These are phyloP conservation scores for Lolium rigidum DNA, from an alignment of 176 grass and related monocot species.

Conservation along the genomic window DNA sequence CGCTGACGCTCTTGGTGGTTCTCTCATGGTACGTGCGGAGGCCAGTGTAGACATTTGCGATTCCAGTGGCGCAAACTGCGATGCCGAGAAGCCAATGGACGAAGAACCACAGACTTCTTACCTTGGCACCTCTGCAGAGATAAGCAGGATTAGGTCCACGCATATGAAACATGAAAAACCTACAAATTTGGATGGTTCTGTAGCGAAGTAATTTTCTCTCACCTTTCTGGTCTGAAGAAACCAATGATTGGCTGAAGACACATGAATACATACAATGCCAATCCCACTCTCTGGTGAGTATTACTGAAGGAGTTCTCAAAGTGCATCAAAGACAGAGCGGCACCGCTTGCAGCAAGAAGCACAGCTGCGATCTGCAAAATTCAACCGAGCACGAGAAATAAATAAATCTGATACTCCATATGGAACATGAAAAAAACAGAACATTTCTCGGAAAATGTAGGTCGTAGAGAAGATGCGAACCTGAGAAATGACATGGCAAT, in stretches of 20 bases:
- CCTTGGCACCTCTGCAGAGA: conserved; percentile 64
- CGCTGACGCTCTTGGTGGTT: conserved; percentile 64
- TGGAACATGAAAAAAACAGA: background rate
- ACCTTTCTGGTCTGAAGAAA: conserved; percentile 92
- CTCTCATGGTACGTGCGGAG: conserved; percentile 79
- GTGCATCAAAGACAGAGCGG: conserved; percentile 73
- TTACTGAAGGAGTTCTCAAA: conserved; percentile 98
- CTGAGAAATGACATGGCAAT: conserved; percentile 84
- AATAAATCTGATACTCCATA: conserved; percentile 6
- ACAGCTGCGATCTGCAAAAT: conserved; percentile 72
- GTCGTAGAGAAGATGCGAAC: conserved; percentile 34
- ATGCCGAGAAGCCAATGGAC: conserved; percentile 79
- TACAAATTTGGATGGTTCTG: conserved; percentile 7
- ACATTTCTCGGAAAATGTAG: background rate
- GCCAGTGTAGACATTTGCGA: conserved; percentile 80
- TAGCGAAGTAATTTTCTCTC: background rate
- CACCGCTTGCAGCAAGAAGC: conserved; percentile 72
- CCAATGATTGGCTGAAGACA: conserved; percentile 89
- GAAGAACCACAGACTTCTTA: conserved; percentile 83
- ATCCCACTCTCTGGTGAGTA: conserved; percentile 81
- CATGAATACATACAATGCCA: conserved; percentile 78
- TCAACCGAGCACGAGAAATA: background rate
- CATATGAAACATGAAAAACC: background rate
- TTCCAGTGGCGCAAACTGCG: conserved; percentile 57
- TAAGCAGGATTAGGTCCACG: background rate